Percentiles rank a stretch among this genome's conserved stretches.
These are phyloP conservation scores for Trypanosoma lewisi DNA, from an alignment of 208 protist genomes.

Conservation along the genomic window DNA sequence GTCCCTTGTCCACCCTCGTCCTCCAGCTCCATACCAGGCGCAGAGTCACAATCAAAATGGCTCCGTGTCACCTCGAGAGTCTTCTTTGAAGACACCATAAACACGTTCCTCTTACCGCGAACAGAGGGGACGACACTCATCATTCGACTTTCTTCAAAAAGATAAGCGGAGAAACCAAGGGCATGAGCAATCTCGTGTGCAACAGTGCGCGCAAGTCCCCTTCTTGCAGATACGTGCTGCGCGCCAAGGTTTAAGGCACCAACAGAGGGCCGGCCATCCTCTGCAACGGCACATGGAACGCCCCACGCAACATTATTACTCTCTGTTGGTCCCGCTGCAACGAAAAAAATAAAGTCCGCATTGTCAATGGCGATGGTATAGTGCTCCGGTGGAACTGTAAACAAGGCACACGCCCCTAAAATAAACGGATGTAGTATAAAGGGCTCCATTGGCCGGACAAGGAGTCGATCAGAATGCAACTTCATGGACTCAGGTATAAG, in stretches of 20 bases:
- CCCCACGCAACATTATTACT: slow-evolving; percentile 19
- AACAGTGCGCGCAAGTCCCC: not conserved
- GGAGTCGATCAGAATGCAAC: slow-evolving; percentile 20
- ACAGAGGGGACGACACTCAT: not conserved
- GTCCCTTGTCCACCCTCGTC: slow-evolving; percentile 15
- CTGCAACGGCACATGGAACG: not conserved
- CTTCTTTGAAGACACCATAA: slow-evolving; percentile 1
- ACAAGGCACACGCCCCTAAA: not conserved
- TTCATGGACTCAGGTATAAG: slow-evolving; percentile 14
- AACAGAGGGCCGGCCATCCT: not conserved
- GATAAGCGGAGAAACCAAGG: slow-evolving; percentile 18
- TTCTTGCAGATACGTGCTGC: not conserved
- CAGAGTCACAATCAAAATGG: slow-evolving; percentile 20
- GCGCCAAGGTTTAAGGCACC: slow-evolving; percentile 7
- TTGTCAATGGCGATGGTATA: too few species aligned
- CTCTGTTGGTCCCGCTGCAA: not conserved
- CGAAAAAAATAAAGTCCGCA: too few species aligned
- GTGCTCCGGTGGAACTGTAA: not conserved
- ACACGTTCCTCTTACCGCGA: not conserved
- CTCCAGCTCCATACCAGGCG: slow-evolving; percentile 28
- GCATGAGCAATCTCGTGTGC: slow-evolving; percentile 32
- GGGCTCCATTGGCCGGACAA: slow-evolving; percentile 5
- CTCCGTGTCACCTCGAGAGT: slow-evolving; percentile 31
- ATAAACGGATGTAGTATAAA: not conserved
- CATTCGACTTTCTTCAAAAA: not conserved